Evolutionary conservation across 768 basidiomycete genomes (phyloP).

Genomic region (Leccinum variicolor): DNA sequence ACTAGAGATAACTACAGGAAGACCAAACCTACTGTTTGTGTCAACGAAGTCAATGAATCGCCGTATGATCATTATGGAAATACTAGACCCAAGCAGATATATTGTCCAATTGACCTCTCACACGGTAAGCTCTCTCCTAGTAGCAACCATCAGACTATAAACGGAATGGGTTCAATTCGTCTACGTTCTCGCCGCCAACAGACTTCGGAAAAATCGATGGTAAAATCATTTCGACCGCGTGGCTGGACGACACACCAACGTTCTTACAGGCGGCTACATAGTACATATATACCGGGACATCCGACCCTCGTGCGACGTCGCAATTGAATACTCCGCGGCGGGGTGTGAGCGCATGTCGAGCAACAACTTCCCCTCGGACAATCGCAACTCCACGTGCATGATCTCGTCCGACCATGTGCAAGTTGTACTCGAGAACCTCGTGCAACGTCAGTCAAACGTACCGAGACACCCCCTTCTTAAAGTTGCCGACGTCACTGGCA

Average conservation of each 20-base stretch:
- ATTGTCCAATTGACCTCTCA: background rate
- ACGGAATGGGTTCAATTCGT: background rate
- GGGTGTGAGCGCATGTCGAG: background rate
- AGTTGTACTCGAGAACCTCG: background rate
- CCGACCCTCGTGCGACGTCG: background rate
- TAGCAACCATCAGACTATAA: background rate
- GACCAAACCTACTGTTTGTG: too few relatives aligned
- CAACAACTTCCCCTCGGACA: background rate
- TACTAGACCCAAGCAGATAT: background rate
- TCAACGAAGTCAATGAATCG: background rate
- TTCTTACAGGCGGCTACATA: too few relatives aligned
- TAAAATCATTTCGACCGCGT: background rate
- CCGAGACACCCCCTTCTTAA: too few relatives aligned
- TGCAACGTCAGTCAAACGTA: background rate
- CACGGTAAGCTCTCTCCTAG: background rate
- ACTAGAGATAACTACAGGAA: background rate
- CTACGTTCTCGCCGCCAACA: background rate
- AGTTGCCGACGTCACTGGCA: too few relatives aligned
- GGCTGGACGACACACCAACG: background rate
- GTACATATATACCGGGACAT: background rate
- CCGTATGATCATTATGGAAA: background rate
- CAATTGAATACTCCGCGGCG: background rate
- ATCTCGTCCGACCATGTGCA: background rate
- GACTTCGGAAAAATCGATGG: too few relatives aligned
- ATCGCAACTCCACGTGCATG: background rate